phyloP scores from a whole-genome alignment of 2,329 filamentous ascomycete species.

The Coniochaeta sp. region DNA sequence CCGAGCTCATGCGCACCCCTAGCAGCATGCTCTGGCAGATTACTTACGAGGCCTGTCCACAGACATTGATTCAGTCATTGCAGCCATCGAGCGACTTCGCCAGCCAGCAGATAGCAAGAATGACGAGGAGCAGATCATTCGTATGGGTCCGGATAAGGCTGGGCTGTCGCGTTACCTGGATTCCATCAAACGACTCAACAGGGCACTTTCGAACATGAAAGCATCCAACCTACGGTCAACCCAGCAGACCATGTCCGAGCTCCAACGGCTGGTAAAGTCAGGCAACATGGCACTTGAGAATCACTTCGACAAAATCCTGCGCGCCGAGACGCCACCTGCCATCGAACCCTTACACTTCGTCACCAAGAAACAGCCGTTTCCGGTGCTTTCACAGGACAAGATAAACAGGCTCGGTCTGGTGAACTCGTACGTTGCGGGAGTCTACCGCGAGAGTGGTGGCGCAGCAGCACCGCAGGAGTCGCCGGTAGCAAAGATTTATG shows the following conservation, averaged over 20 bases:
- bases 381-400: constrained; percentile 68
- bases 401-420: constrained; percentile 71
- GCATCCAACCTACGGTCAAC: constrained; percentile 88
- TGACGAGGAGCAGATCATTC: constrained; percentile 85
- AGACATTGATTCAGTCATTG: constrained; percentile 81
- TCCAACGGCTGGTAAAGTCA: constrained; percentile 67
- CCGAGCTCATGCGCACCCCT: neutral
- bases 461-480: constrained; percentile 46
- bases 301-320: constrained; percentile 70
- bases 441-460: constrained; percentile 39
- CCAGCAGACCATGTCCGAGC: constrained; percentile 77
- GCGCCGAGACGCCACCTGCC: constrained; percentile 66
- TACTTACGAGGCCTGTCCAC: constrained; percentile 1
- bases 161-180: constrained; percentile 80
- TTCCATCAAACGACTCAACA: constrained; percentile 81
- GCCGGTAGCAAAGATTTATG: constrained; percentile 73
- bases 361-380: constrained; percentile 83
- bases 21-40: neutral
- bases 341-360: constrained; percentile 89
- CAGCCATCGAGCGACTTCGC: constrained; percentile 79
- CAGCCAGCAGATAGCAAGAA: constrained; percentile 90
- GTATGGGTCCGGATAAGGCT: constrained; percentile 74
- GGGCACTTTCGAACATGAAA: constrained; percentile 76
- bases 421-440: constrained; percentile 65
- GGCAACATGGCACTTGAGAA: constrained; percentile 79